phyloP scores from a whole-genome alignment of 805 yeast genomes.

The Metschnikowia gruessii region DNA sequence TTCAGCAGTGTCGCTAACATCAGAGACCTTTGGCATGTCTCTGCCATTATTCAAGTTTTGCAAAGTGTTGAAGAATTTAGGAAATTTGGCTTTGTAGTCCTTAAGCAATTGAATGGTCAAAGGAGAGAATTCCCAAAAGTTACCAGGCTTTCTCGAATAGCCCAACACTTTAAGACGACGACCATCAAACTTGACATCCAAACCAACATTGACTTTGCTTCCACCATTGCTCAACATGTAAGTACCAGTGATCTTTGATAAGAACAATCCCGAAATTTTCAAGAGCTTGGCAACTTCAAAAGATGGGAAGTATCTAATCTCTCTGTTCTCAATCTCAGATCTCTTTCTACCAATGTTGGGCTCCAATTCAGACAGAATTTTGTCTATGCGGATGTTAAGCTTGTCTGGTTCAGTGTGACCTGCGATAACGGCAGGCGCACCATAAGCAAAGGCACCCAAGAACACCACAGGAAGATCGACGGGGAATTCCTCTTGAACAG shows the following conservation, averaged over 20 bases:
- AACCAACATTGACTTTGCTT: constrained; percentile 64
- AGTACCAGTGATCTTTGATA: constrained; percentile 76
- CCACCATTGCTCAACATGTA: constrained; percentile 54
- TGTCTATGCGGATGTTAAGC: constrained; percentile 50
- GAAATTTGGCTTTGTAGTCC: constrained; percentile 61
- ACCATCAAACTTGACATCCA: constrained; percentile 79
- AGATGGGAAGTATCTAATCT: constrained; percentile 61
- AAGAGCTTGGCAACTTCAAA: constrained; percentile 59
- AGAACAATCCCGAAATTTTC: constrained; percentile 56
- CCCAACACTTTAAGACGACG: constrained; percentile 84
- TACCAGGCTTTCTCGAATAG: constrained; percentile 64
- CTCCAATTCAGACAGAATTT: constrained; percentile 45
- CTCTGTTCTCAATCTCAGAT: constrained; percentile 53
- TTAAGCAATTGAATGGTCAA: constrained; percentile 64
- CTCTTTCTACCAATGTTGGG: constrained; percentile 64
- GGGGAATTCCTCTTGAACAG: constrained; percentile 83
- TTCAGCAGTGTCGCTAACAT: constrained; percentile 39
- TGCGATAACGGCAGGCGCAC: constrained; percentile 66
- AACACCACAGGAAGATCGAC: constrained; percentile 66
- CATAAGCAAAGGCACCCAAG: constrained; percentile 84
- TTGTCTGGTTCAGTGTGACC: constrained; percentile 48
- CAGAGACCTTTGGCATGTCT: constrained; percentile 38
- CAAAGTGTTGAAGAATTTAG: constrained; percentile 51
- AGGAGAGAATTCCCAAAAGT: constrained; percentile 76
- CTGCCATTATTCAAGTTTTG: constrained; percentile 17